Evolutionary conservation across 2,329 filamentous ascomycete species (phyloP).

Genomic region (Fusarium proliferatum): DNA sequence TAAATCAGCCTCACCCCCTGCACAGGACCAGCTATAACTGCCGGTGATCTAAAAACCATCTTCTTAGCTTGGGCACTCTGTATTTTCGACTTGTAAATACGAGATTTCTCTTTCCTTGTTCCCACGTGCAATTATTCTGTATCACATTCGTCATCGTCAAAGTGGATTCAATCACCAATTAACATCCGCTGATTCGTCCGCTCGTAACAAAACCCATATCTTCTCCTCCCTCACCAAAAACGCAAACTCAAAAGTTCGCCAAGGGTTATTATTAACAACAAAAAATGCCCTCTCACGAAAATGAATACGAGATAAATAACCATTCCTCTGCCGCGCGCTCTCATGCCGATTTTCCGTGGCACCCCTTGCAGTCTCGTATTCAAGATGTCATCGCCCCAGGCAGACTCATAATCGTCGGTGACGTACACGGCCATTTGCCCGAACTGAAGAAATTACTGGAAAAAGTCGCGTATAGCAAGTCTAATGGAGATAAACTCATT

Average conservation of each 20-base stretch:
- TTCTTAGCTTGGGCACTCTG: neutral
- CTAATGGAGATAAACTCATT: conserved; percentile 72
- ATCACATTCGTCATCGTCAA: neutral
- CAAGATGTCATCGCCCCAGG: neutral
- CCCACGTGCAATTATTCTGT: neutral
- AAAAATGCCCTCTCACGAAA: neutral
- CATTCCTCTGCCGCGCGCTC: neutral
- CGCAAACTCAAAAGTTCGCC: neutral
- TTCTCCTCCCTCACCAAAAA: neutral
- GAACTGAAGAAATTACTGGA: conserved; percentile 72
- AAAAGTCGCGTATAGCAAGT: conserved; percentile 70
- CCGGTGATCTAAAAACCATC: fast-evolving
- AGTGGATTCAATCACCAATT: neutral
- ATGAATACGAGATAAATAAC: neutral
- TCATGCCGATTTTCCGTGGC: neutral
- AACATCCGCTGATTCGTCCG: neutral
- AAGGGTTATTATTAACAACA: neutral
- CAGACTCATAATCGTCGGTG: conserved; percentile 76
- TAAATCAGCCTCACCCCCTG: fast-evolving
- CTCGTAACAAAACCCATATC: neutral
- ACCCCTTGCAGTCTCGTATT: conserved; percentile 1
- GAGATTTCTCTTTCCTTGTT: neutral
- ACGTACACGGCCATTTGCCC: conserved; percentile 84
- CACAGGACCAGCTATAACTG: neutral
- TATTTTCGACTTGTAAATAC: neutral